These are phyloP conservation scores for Parietichytrium sp. DNA, from an alignment of 108 stramenopile genomes.

Conservation along the genomic window DNA sequence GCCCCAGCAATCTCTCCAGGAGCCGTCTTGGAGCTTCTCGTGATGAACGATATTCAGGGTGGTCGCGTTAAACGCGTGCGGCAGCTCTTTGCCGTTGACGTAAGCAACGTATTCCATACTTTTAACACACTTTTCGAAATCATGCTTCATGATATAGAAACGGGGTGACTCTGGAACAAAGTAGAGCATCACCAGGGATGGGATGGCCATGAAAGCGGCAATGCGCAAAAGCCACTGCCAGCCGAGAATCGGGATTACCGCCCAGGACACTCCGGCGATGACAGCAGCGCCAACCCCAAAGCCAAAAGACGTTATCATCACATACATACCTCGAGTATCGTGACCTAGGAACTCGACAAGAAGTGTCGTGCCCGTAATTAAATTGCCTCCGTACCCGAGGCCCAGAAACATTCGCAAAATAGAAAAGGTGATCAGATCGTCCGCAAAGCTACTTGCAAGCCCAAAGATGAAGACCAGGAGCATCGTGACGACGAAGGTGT, in stretches of 20 bases:
- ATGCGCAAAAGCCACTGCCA: constrained; percentile 34
- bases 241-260: not conserved
- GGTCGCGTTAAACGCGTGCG: not conserved
- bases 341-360: constrained; percentile 22
- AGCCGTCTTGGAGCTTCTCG: not conserved
- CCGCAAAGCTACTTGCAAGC: not conserved
- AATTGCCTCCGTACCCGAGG: not conserved
- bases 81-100: not conserved
- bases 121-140: not conserved
- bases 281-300: constrained; percentile 12
- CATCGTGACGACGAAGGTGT: not conserved
- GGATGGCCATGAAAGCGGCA: not conserved
- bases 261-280: not conserved
- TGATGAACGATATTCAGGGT: constrained; percentile 18
- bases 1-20: not conserved
- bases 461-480: not conserved
- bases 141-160: constrained; percentile 1
- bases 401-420: constrained; percentile 7
- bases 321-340: not conserved
- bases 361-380: not conserved
- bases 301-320: not conserved
- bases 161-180: constrained; percentile 27
- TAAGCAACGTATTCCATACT: not conserved
- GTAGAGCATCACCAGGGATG: not conserved
- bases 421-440: not conserved